phyloP scores from a whole-genome alignment of 768 basidiomycete genomes.

The Psilocybe sp. region DNA sequence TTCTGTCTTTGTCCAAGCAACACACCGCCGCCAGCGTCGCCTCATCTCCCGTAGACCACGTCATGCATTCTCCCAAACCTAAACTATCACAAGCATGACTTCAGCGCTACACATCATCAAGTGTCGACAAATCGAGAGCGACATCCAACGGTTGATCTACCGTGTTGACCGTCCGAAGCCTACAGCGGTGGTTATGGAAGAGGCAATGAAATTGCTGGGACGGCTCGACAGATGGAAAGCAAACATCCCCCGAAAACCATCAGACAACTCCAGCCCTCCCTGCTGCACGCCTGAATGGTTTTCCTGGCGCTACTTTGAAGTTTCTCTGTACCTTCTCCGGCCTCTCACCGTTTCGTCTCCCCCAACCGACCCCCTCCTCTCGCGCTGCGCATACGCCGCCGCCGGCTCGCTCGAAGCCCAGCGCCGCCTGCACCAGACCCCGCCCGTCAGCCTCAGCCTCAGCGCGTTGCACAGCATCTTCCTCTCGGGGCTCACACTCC shows the following conservation, averaged over 20 bases:
- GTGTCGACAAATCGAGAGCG: slow-evolving; percentile 7
- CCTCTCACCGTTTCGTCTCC: slow-evolving; percentile 4
- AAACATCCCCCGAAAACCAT: background rate
- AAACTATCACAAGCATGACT: slow-evolving; percentile 7
- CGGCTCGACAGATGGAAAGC: slow-evolving; percentile 6
- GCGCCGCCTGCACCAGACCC: slow-evolving; percentile 4
- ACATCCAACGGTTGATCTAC: slow-evolving; percentile 6
- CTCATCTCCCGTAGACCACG: background rate
- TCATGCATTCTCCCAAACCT: background rate
- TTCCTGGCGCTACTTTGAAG: slow-evolving; percentile 7
- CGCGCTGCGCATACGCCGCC: slow-evolving; percentile 3
- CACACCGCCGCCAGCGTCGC: background rate
- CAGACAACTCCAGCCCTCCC: background rate
- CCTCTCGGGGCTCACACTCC: slow-evolving; percentile 5
- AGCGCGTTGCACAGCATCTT: slow-evolving; percentile 4
- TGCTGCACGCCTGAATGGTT: slow-evolving; percentile 9
- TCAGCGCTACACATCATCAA: slow-evolving; percentile 8
- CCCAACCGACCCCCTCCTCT: slow-evolving; percentile 3
- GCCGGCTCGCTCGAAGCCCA: slow-evolving; percentile 6
- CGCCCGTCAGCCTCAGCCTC: slow-evolving; percentile 6
- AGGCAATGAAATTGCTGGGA: slow-evolving; percentile 1
- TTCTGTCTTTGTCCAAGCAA: slow-evolving; percentile 3
- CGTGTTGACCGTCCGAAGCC: slow-evolving; percentile 1
- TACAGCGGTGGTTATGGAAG: background rate
- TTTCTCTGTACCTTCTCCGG: slow-evolving; percentile 2